These are phyloP conservation scores for Lactarius trivialis DNA, from an alignment of 768 basidiomycete species.

Conservation along the genomic window DNA sequence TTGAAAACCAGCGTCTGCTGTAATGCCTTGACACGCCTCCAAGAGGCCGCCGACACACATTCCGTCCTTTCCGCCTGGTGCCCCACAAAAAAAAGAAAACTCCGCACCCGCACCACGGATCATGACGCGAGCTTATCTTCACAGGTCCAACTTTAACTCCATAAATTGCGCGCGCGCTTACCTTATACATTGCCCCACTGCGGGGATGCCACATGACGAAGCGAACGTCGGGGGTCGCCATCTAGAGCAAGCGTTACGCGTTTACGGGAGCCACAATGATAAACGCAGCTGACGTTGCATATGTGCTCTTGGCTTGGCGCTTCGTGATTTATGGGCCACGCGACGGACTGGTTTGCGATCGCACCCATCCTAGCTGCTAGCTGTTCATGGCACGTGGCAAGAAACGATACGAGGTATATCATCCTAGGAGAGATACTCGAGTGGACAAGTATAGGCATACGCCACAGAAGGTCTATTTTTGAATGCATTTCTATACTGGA, in stretches of 20 bases:
- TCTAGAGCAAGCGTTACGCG: conserved; percentile 2
- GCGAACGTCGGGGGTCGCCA: conserved; percentile 1
- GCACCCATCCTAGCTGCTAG: conserved; percentile 33
- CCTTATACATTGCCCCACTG: background rate
- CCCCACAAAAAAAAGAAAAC: too few species aligned
- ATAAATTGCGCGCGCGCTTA: background rate
- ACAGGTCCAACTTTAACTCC: too few species aligned
- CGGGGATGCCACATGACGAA: conserved; percentile 22
- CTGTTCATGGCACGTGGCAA: conserved; percentile 22
- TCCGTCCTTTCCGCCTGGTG: background rate
- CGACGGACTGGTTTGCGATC: conserved; percentile 34
- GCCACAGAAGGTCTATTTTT: background rate
- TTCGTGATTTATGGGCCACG: conserved; percentile 26
- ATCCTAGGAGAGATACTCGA: conserved; percentile 1
- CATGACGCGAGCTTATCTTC: too few species aligned
- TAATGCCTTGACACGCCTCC: too few species aligned
- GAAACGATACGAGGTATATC: background rate
- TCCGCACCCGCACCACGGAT: background rate
- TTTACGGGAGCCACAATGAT: background rate
- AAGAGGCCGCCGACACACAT: conserved; percentile 6
- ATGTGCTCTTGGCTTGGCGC: conserved; percentile 22
- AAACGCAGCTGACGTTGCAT: conserved; percentile 1
- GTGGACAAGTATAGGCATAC: too few species aligned
- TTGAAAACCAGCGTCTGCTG: background rate
- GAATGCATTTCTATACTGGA: too few species aligned